Evolutionary conservation across 345 rosid species (phyloP).

Genomic region (Angophora floribunda): DNA sequence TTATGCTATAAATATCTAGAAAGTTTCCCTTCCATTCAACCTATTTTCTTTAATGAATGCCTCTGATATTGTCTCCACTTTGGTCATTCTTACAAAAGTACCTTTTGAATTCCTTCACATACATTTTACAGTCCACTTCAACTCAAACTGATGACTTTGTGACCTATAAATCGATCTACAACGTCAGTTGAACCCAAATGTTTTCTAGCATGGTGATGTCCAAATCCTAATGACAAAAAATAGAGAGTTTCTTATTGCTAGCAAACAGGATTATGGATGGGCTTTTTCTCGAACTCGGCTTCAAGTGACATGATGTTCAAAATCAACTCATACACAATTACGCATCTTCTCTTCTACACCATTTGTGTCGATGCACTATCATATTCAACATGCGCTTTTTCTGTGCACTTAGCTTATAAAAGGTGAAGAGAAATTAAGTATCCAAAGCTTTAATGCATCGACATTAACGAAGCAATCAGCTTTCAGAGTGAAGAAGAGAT

Average conservation of each 20-base stretch:
- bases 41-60: background rate
- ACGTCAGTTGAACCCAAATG: background rate
- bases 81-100: background rate
- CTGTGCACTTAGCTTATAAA: background rate
- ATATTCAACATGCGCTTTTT: background rate
- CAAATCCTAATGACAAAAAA: background rate
- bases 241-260: background rate
- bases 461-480: background rate
- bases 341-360: background rate
- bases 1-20: background rate
- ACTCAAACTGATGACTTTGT: background rate
- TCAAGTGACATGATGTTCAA: background rate
- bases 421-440: background rate
- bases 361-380: background rate
- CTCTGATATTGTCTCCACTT: background rate
- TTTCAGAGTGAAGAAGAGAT: background rate
- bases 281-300: background rate
- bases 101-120: background rate
- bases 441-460: background rate
- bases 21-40: accelerated
- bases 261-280: background rate
- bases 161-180: background rate
- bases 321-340: background rate
- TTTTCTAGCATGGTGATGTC: background rate
- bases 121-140: background rate